Conservation (phyloP, 164 flowering plant species). For the Magnolia officinalis region DNA sequence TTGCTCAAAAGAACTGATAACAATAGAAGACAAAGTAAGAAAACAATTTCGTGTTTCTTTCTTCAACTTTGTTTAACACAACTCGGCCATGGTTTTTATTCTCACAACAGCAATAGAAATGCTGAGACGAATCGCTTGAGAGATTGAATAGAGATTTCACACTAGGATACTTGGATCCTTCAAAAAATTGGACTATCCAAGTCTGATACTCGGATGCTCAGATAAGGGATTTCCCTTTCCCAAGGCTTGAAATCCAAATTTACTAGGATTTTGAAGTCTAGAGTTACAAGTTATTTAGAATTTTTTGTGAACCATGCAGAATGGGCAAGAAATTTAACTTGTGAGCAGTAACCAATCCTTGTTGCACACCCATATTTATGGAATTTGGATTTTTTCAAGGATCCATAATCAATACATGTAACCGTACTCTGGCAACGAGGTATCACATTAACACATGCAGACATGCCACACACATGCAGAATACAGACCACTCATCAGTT, state of each 20-base stretch:
- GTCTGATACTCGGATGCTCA: neutral
- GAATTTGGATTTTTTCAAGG: too few relatives aligned
- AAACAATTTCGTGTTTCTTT: neutral
- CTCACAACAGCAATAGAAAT: neutral
- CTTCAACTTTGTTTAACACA: neutral
- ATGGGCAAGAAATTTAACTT: too few relatives aligned
- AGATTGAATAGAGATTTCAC: neutral
- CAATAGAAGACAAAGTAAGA: neutral
- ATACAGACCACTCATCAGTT: too few relatives aligned
- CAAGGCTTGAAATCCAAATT: neutral
- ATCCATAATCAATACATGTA: too few relatives aligned
- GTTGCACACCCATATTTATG: too few relatives aligned
- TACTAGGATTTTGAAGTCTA: too few relatives aligned
- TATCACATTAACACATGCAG: too few relatives aligned
- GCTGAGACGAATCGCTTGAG: neutral
- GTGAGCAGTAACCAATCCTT: too few relatives aligned
- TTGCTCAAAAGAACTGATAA: constrained; percentile 21
- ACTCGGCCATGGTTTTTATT: neutral
- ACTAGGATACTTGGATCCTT: neutral
- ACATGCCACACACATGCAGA: too few relatives aligned
- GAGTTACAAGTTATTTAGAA: too few relatives aligned
- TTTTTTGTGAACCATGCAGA: too few relatives aligned
- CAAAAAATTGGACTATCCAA: neutral
- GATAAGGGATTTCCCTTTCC: neutral
- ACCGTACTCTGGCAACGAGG: too few relatives aligned